Percentiles rank a stretch among this genome's conserved stretches.
Conservation (phyloP, 2,329 filamentous ascomycete species). For the Arthroderma uncinatum region DNA sequence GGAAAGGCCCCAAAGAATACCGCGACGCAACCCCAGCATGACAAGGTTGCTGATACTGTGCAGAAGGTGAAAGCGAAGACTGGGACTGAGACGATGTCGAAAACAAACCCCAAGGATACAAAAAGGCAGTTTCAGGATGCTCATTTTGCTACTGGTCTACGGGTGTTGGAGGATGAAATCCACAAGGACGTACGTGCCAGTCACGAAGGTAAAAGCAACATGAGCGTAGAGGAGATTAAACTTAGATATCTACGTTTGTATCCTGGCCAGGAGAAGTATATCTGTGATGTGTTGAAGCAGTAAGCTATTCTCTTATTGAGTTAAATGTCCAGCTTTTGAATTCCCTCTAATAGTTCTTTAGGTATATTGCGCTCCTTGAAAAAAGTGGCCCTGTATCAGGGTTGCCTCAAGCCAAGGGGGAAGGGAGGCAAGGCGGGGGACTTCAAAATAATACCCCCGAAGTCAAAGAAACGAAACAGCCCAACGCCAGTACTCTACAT, state of each 20-base stretch:
- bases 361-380: background rate
- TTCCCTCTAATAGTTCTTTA: background rate
- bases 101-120: no score
- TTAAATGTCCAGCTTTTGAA: background rate
- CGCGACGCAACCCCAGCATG: no score
- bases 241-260: background rate
- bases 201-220: background rate
- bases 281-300: background rate
- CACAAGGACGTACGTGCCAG: background rate
- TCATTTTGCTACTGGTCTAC: no score
- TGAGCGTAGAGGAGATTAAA: background rate
- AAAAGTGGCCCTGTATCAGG: background rate
- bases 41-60: no score
- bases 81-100: no score
- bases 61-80: background rate
- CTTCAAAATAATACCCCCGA: background rate
- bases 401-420: background rate
- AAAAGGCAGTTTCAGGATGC: no score
- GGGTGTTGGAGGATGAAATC: background rate
- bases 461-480: background rate
- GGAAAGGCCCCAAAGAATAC: no score
- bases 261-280: background rate
- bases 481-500: background rate
- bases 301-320: background rate
- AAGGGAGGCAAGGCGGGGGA: background rate